Evolutionary conservation across 2,329 filamentous ascomycete genomes (phyloP).

Genomic region (Arthrobotrys sinensis): DNA sequence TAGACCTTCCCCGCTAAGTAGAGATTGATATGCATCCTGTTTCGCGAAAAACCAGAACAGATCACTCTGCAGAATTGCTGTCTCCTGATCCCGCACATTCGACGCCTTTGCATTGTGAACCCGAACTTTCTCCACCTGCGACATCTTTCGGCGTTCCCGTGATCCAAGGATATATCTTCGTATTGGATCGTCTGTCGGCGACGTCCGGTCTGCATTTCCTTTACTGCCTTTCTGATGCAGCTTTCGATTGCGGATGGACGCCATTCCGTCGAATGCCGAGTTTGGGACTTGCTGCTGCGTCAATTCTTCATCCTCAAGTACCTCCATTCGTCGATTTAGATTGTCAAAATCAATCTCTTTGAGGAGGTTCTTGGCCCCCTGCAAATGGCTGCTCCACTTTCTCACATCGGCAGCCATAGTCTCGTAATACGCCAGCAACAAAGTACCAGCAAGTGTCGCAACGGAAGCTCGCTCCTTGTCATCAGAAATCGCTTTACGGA

Average conservation of each 20-base stretch:
- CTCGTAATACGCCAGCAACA: constrained; percentile 91
- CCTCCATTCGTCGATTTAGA: constrained; percentile 80
- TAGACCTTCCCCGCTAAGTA: constrained; percentile 85
- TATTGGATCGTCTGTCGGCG: constrained; percentile 45
- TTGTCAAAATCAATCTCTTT: constrained; percentile 83
- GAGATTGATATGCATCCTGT: constrained; percentile 92
- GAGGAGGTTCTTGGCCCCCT: constrained; percentile 85
- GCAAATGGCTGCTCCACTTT: constrained; percentile 94
- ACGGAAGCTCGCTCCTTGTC: constrained; percentile 79
- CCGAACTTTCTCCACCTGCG: constrained; percentile 39
- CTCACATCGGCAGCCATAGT: constrained; percentile 94
- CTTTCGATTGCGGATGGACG: constrained; percentile 45
- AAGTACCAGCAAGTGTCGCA: constrained; percentile 87
- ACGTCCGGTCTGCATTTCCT: constrained; percentile 35
- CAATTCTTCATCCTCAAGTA: constrained; percentile 71
- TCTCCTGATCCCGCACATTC: constrained; percentile 76
- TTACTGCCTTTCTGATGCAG: constrained; percentile 39
- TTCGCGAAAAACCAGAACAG: constrained; percentile 97
- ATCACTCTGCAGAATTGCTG: constrained; percentile 85
- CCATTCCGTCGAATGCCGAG: constrained; percentile 46
- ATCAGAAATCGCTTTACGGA: constrained; percentile 82
- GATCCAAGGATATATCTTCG: constrained; percentile 57
- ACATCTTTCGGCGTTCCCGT: constrained; percentile 51
- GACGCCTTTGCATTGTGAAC: constrained; percentile 64
- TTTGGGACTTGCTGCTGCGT: constrained; percentile 35